phyloP scores from a whole-genome alignment of 768 basidiomycete species.

The Trametes cingulata region DNA sequence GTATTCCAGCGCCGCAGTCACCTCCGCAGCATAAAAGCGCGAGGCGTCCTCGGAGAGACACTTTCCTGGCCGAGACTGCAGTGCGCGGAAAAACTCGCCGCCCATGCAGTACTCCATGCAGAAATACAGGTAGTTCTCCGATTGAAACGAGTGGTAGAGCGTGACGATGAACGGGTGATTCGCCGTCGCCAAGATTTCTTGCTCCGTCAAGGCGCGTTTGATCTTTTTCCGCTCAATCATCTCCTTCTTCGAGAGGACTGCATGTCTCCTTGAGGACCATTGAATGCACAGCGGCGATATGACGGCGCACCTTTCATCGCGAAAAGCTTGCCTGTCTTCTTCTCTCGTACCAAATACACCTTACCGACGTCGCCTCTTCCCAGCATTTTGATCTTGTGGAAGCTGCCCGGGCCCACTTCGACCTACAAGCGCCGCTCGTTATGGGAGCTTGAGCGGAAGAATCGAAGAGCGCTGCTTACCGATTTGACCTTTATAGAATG shows the following conservation, averaged over 20 bases:
- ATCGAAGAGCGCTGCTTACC: slow-evolving; percentile 46
- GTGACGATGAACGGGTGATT: slow-evolving; percentile 99
- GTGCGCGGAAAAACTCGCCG: slow-evolving; percentile 97
- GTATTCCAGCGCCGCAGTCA: slow-evolving; percentile 96
- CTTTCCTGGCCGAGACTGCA: slow-evolving; percentile 95
- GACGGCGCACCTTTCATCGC: slow-evolving; percentile 93
- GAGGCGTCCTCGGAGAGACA: slow-evolving; percentile 95
- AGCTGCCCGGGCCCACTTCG: slow-evolving; percentile 92
- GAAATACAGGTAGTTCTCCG: slow-evolving; percentile 96
- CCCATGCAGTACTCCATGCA: slow-evolving; percentile 99
- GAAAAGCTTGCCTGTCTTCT: slow-evolving; percentile 93
- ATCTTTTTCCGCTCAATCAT: slow-evolving; percentile 99
- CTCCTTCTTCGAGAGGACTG: slow-evolving; percentile 97
- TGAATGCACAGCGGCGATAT: slow-evolving; percentile 33
- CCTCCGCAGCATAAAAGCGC: slow-evolving; percentile 98
- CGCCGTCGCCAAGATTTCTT: slow-evolving; percentile 97
- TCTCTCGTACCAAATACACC: slow-evolving; percentile 97
- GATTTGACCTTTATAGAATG: slow-evolving; percentile 94
- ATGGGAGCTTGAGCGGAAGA: slow-evolving; percentile 9
- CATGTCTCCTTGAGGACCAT: slow-evolving; percentile 26
- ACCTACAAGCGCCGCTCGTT: slow-evolving; percentile 49
- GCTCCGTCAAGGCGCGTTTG: slow-evolving; percentile 96
- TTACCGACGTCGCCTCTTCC: slow-evolving; percentile 99
- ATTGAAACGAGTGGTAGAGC: slow-evolving; percentile 98
- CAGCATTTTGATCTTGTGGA: slow-evolving; percentile 96